Evolutionary conservation across 2,329 filamentous ascomycete genomes (phyloP), one percentile per base, ranked within the genome.

Genomic region (Pestalotiopsis sp.): DNA sequence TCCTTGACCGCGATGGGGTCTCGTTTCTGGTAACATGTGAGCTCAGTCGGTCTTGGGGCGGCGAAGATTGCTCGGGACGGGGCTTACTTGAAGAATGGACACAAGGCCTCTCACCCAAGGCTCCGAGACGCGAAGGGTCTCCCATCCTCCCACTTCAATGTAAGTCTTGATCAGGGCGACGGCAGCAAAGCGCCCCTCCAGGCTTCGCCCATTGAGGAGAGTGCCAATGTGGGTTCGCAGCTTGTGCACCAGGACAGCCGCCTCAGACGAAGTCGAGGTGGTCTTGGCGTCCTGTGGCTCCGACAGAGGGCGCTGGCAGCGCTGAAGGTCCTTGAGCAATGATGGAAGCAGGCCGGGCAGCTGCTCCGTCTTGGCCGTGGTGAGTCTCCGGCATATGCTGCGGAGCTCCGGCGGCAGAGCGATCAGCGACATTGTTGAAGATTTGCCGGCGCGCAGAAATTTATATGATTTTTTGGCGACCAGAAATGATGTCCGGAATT

Each of bases 131-230:
- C 91, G 90, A 69, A 98, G 84, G 69, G 92, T 89, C 76, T 97
- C 93, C 90, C 92, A 94, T 60, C 94, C 94, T 27, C 94, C 94
- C 56, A 92, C 89, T 75, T 98, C 95, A 58, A 97, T 84, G 4
- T 91, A 84, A 4, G 92, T 89, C 82, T 98, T 98, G 79, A 94
- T 88, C 63, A 98, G 81, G 17, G 92, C 90, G 58, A 93, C 89
- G 6, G 91, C 94, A 20, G 91, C 87, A 82, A 95, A 97, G 75
- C 93, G 89, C 58, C 91, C 93, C 74, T 94, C 89, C 2, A 89
- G 78, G 62, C 83, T 93, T 69, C 91, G 91, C 68, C 95, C 94
- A 77, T 93, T 92, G 41, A 98, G 83, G 14, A 98, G 84, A 13
- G 92, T 90, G 1, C 90, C 91, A 69, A 97, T 84, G 66, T 93